phyloP scores from a whole-genome alignment of 352 stramenopile genomes.

The Pseudoperonospora humuli region DNA sequence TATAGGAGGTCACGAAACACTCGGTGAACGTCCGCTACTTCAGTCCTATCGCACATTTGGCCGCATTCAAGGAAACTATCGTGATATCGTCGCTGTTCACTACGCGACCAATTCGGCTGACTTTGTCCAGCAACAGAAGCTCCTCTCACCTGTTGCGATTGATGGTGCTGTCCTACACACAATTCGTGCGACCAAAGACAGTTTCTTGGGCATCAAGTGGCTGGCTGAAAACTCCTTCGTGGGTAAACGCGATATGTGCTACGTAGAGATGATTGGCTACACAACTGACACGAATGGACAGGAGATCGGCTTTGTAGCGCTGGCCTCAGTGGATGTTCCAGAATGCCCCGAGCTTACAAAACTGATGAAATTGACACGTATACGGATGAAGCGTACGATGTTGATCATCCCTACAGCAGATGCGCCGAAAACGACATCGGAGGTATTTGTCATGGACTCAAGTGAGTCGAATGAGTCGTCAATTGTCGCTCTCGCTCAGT shows the following conservation, averaged over 20 bases:
- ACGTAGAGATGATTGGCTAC: constrained; percentile 43
- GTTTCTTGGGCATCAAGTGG: constrained; percentile 50
- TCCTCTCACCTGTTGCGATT: constrained; percentile 36
- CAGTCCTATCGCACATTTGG: constrained; percentile 42
- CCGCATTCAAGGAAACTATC: constrained; percentile 40
- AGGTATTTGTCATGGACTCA: constrained; percentile 40
- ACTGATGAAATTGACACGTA: constrained; percentile 27
- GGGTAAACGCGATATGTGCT: constrained; percentile 35
- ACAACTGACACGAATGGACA: constrained; percentile 27
- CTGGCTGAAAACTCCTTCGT: constrained; percentile 24
- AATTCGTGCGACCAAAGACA: constrained; percentile 24
- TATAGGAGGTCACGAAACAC: constrained; percentile 3
- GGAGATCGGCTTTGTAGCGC: constrained; percentile 34
- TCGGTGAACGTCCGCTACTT: constrained; percentile 12
- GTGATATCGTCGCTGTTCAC: constrained; percentile 37
- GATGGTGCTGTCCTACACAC: constrained; percentile 35
- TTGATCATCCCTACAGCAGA: constrained; percentile 26
- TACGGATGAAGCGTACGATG: constrained; percentile 43
- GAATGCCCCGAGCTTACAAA: constrained; percentile 33
- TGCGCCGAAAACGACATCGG: constrained; percentile 22
- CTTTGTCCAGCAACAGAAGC: constrained; percentile 34
- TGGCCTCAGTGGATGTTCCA: constrained; percentile 34
- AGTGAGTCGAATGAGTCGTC: constrained; percentile 28
- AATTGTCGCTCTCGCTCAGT: constrained; percentile 29
- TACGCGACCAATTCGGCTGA: constrained; percentile 28